Percentiles rank a stretch among this genome's conserved stretches.
These are phyloP conservation scores for Lichenothelia convexa DNA, from an alignment of 495 filamentous ascomycete species.

Conservation along the genomic window DNA sequence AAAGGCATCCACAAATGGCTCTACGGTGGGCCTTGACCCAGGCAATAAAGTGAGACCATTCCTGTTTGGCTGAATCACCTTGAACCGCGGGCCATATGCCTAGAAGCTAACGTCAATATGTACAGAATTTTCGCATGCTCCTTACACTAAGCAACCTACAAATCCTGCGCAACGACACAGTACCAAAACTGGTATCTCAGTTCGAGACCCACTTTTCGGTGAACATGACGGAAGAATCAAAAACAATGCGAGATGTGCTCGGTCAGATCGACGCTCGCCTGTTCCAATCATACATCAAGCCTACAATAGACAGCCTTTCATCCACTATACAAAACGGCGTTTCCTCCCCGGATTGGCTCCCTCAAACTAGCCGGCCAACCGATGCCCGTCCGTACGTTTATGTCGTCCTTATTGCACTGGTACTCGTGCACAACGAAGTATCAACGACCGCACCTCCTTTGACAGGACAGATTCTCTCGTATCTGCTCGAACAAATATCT, in stretches of 20 bases:
- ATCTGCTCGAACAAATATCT: conserved; percentile 61
- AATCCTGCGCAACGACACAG: conserved; percentile 51
- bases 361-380: conserved; percentile 39
- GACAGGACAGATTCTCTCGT: conserved; percentile 54
- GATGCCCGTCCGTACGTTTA: conserved; percentile 81
- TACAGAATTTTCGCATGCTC: conserved; percentile 47
- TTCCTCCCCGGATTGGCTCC: conserved; percentile 49
- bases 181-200: conserved; percentile 64
- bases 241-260: conserved; percentile 76
- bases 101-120: too few species aligned
- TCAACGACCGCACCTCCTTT: conserved; percentile 48
- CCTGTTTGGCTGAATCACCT: too few species aligned
- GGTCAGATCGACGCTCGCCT: conserved; percentile 72
- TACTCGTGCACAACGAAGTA: conserved; percentile 82
- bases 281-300: conserved; percentile 76
- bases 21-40: too few species aligned
- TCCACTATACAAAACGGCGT: conserved; percentile 54
- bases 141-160: conserved; percentile 83
- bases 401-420: conserved; percentile 59
- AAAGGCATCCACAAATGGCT: not conserved
- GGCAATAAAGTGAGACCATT: too few species aligned
- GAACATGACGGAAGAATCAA: conserved; percentile 76
- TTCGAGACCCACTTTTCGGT: conserved; percentile 84
- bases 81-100: too few species aligned
- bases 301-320: conserved; percentile 42